These are phyloP conservation scores for Selaginella moellendorffii DNA, from an alignment of 75 land plant species.

Conservation along the genomic window DNA sequence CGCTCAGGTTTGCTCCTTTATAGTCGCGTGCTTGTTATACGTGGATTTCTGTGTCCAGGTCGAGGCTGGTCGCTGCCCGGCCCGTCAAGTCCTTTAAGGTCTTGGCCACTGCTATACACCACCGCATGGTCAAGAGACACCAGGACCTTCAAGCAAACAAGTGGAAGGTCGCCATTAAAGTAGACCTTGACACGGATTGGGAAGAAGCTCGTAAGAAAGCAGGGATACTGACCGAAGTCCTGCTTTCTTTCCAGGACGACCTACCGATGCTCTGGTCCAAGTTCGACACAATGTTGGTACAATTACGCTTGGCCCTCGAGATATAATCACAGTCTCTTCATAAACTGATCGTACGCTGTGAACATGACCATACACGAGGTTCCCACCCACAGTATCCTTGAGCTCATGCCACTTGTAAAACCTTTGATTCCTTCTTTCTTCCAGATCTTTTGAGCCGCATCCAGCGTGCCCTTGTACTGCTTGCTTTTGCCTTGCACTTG, in stretches of 20 bases:
- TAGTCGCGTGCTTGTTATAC: neutral
- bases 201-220: constrained; percentile 12
- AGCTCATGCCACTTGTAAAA: constrained; percentile 23
- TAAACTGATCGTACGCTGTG: constrained; percentile 26
- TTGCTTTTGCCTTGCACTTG: constrained; percentile 33
- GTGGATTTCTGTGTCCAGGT: neutral
- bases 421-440: constrained; percentile 22
- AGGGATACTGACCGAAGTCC: constrained; percentile 5
- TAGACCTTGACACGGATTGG: constrained; percentile 11
- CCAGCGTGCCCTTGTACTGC: constrained; percentile 21
- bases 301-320: constrained; percentile 15
- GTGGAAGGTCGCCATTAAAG: constrained; percentile 19
- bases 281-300: constrained; percentile 16
- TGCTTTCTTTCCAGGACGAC: constrained; percentile 10
- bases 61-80: constrained; percentile 2
- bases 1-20: neutral
- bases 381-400: constrained; percentile 26
- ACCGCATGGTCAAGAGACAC: constrained; percentile 23
- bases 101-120: constrained; percentile 25
- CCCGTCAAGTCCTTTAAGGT: constrained; percentile 9
- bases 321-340: constrained; percentile 15
- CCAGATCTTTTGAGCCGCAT: constrained; percentile 21
- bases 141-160: constrained; percentile 20
- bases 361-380: constrained; percentile 30
- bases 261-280: constrained; percentile 18